Conservation (phyloP, 2,329 filamentous ascomycete genomes). For the Podosphaera fusca region DNA sequence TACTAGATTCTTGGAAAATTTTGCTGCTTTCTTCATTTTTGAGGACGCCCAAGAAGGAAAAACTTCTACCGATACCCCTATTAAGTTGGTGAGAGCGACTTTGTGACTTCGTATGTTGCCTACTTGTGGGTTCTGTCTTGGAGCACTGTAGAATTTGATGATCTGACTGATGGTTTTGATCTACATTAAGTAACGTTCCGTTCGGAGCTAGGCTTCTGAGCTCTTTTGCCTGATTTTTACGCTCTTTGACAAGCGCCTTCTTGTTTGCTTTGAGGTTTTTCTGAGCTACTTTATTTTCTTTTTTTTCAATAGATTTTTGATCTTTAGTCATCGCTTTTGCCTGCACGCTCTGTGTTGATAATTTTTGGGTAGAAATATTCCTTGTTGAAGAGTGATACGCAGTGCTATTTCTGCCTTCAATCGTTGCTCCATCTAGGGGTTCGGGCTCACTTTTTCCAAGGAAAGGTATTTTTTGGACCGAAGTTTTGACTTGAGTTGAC, state of each 20-base stretch:
- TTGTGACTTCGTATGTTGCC: conserved; percentile 9
- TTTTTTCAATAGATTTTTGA: conserved; percentile 43
- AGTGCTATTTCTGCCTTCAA: conserved; percentile 2
- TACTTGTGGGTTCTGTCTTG: conserved; percentile 2
- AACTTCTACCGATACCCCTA: conserved; percentile 56
- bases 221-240: conserved; percentile 27
- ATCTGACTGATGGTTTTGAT: conserved; percentile 34
- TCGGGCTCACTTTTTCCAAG: background rate
- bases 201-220: conserved; percentile 32
- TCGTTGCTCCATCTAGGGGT: too few relatives aligned
- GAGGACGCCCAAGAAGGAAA: conserved; percentile 35
- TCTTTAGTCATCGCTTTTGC: conserved; percentile 25
- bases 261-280: conserved; percentile 18
- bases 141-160: conserved; percentile 2
- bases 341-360: conserved; percentile 10
- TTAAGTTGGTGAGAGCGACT: conserved; percentile 42
- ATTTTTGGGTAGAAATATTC: conserved; percentile 8
- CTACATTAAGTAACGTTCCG: conserved; percentile 31
- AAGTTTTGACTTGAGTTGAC: background rate
- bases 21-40: conserved; percentile 17
- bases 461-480: conserved; percentile 10
- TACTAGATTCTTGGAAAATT: background rate
- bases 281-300: conserved; percentile 33
- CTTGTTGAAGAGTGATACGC: conserved; percentile 3
- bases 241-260: conserved; percentile 22